A percentile compares a stretch with the other conserved stretches of the same genome.
Conservation (phyloP, 768 basidiomycete genomes). For the Russula vinacea region DNA sequence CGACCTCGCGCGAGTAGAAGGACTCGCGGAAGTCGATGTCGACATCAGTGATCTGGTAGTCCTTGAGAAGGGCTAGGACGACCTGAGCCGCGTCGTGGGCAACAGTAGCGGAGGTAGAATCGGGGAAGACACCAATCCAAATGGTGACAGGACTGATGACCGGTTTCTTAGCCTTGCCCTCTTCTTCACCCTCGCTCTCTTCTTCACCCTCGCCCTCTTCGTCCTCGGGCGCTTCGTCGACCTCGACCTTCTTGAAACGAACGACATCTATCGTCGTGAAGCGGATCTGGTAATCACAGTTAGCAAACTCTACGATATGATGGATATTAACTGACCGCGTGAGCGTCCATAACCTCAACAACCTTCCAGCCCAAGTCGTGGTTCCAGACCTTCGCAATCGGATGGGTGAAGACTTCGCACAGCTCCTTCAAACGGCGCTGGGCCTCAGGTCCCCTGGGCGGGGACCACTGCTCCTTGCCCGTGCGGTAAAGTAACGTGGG, state of each 20-base stretch:
- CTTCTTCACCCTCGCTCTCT: constrained; percentile 24
- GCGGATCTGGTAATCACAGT: constrained; percentile 35
- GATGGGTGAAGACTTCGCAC: constrained; percentile 37
- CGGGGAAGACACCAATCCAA: constrained; percentile 42
- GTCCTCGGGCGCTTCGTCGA: constrained; percentile 17
- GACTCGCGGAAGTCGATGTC: constrained; percentile 42
- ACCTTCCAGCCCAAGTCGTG: constrained; percentile 35
- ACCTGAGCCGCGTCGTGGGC: constrained; percentile 8
- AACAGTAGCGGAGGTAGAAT: constrained; percentile 30
- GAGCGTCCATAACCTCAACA: constrained; percentile 33
- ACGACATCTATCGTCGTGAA: constrained; percentile 39
- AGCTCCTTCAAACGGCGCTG: constrained; percentile 34
- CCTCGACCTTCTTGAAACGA: constrained; percentile 36
- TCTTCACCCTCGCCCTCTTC: no score
- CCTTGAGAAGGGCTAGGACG: no score
- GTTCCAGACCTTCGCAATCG: constrained; percentile 37
- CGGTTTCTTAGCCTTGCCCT: constrained; percentile 3
- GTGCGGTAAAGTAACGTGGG: constrained; percentile 35
- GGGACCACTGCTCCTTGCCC: constrained; percentile 32
- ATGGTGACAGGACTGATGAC: constrained; percentile 33
- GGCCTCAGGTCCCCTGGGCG: constrained; percentile 27
- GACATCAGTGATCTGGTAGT: constrained; percentile 37
- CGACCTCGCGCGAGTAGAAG: constrained; percentile 33
- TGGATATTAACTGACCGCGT: constrained; percentile 33
- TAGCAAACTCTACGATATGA: constrained; percentile 33